Base-by-base conservation (phyloP, 2,329 filamentous ascomycete genomes). In the Seiridium unicorne region DNA sequence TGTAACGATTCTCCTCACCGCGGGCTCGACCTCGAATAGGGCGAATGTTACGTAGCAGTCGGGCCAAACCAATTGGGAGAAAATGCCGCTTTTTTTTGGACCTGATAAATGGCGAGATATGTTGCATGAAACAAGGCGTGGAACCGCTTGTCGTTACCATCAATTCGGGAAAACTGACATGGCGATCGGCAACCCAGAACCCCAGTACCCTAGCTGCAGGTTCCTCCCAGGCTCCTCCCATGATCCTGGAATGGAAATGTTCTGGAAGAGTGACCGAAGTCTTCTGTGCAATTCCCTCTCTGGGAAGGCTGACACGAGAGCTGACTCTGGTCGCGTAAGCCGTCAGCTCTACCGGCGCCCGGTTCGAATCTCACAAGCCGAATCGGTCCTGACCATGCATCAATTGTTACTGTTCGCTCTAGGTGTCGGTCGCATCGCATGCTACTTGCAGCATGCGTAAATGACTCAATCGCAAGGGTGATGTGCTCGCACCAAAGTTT, bases 241-340 rank as follows among this genome's bases (percentile, higher is more conserved):
- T 10, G 49, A 51, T 13, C 49, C 49, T n/a, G 38, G 34, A 51
- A n/a, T 51, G 49, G 49, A 51, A 51, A 51, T 51, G 49, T 51
- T 51, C 49, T 51, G 49, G 49, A 51, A 51, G 18, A 51, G 32
- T 38, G 38, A 38, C 32, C 49, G 32, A 32, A 35, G 34, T 11
- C 31, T 35, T 51, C 49, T 13, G 18, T 51, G 49, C 31, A 38
- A 7, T 18, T 51, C 31, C 49, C 49, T 34, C 18, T 35, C 36
- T 38, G 49, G 49, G 34, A 32, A 38, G 34, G 49, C 49, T 51
- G 32, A 51, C 49, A 35, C 49, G 49, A 49, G 47, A 49, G 47
- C 47, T 49, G 35, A 31, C 26, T 32, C 13, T 18, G 44, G 26
- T 46, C 44, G 13, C 13, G 44, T 46, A n/a, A 13, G 13, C 26